Conservation (phyloP, 1,284 basidiomycete genomes). For the Cutaneotrichosporon mucoides region DNA sequence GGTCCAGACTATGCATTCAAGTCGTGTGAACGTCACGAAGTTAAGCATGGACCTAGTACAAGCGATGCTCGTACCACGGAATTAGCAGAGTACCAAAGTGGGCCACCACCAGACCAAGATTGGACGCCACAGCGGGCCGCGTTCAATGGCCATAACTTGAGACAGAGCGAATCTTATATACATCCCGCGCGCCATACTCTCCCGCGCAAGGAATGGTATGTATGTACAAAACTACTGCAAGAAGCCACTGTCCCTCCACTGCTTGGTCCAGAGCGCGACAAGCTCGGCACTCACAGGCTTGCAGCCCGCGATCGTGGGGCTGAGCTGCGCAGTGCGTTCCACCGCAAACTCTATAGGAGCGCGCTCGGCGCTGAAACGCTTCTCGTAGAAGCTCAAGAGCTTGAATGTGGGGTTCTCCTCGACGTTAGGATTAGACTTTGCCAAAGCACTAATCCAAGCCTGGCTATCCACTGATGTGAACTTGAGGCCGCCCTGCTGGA, state of each 20-base stretch:
- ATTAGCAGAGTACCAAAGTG: too few species aligned
- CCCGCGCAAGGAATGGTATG: too few species aligned
- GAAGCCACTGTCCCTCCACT: slow-evolving; percentile 42
- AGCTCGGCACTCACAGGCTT: slow-evolving; percentile 26
- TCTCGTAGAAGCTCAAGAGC: slow-evolving; percentile 46
- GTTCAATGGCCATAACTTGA: too few species aligned
- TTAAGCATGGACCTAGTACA: too few species aligned
- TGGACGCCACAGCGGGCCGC: too few species aligned
- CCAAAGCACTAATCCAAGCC: slow-evolving; percentile 55
- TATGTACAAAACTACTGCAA: slow-evolving; percentile 4
- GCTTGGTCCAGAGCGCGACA: slow-evolving; percentile 33
- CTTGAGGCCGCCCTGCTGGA: slow-evolving; percentile 60
- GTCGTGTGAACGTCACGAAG: too few species aligned
- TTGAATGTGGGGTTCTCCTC: slow-evolving; percentile 56
- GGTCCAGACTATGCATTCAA: too few species aligned
- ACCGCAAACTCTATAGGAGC: slow-evolving; percentile 34
- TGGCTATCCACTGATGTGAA: slow-evolving; percentile 68
- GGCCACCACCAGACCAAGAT: too few species aligned
- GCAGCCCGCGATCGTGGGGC: slow-evolving; percentile 27
- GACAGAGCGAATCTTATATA: too few species aligned
- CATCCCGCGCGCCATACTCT: too few species aligned
- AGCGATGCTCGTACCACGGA: too few species aligned
- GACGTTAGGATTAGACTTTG: slow-evolving; percentile 50
- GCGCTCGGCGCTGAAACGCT: slow-evolving; percentile 31
- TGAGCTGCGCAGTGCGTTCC: slow-evolving; percentile 23